Percentiles rank a stretch among this genome's conserved stretches.
phyloP scores from a whole-genome alignment of 1,284 basidiomycete species.

The Phaffia rhodozyma region DNA sequence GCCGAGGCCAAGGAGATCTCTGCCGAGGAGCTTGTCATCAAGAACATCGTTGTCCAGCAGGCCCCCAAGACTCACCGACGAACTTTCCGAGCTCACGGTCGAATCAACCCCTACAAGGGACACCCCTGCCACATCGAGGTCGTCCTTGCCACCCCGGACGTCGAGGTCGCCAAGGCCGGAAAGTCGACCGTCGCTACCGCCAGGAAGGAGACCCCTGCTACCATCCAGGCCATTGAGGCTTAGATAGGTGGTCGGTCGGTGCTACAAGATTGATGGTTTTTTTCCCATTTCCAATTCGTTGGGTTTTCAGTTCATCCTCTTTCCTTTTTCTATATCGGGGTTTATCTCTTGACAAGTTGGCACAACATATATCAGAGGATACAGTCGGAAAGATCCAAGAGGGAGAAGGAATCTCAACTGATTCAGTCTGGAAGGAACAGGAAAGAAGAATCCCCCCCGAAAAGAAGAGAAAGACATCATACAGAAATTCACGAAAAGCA shows the following conservation, averaged over 20 bases:
- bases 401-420: too few relatives aligned
- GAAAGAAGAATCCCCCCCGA: too few relatives aligned
- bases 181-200: constrained; percentile 61
- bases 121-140: constrained; percentile 92
- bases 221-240: constrained; percentile 36
- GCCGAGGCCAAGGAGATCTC: constrained; percentile 96
- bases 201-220: constrained; percentile 26
- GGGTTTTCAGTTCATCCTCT: too few relatives aligned
- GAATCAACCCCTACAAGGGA: constrained; percentile 82
- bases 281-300: too few relatives aligned
- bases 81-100: constrained; percentile 97
- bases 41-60: constrained; percentile 96
- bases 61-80: constrained; percentile 99
- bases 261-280: background rate
- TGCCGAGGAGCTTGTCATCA: constrained; percentile 82
- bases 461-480: too few relatives aligned
- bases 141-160: constrained; percentile 64
- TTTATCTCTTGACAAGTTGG: too few relatives aligned
- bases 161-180: constrained; percentile 77
- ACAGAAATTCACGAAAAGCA: too few relatives aligned
- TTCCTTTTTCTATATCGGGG: too few relatives aligned
- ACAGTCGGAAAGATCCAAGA: too few relatives aligned
- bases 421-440: too few relatives aligned
- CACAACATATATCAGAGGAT: too few relatives aligned
- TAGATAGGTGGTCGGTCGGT: constrained; percentile 25